A percentile compares a stretch with the other conserved stretches of the same genome.
phyloP scores from a whole-genome alignment of 805 yeast genomes.

The Wickerhamiella lipophila region DNA sequence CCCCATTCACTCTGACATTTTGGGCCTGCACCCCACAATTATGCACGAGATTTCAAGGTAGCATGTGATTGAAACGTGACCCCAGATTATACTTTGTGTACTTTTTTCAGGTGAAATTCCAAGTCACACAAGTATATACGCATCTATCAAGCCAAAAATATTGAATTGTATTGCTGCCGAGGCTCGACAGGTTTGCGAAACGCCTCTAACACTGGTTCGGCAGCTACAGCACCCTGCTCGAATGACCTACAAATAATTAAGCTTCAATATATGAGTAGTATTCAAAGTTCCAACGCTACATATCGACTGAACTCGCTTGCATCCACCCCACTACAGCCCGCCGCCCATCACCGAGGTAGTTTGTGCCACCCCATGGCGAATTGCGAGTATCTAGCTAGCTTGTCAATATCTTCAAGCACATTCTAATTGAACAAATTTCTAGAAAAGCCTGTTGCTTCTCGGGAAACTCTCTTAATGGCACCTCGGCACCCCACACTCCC shows the following conservation, averaged over 20 bases:
- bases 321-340: not conserved
- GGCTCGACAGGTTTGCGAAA: not conserved
- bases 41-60: not conserved
- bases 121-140: not conserved
- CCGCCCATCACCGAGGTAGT: not conserved
- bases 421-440: no score
- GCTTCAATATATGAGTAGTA: not conserved
- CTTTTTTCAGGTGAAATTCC: not conserved
- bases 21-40: not conserved
- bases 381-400: not conserved
- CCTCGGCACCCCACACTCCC: conserved; percentile 8
- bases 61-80: not conserved
- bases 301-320: not conserved
- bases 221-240: no score
- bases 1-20: no score
- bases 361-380: not conserved
- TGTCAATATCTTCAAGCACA: no score
- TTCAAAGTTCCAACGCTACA: not conserved
- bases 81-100: not conserved
- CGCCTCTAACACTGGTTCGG: no score
- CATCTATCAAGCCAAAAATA: not conserved
- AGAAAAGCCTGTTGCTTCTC: not conserved
- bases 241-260: not conserved
- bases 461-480: not conserved
- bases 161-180: not conserved